phyloP scores from a whole-genome alignment of 2,329 filamentous ascomycete genomes.

The Talaromyces verruculosus region DNA sequence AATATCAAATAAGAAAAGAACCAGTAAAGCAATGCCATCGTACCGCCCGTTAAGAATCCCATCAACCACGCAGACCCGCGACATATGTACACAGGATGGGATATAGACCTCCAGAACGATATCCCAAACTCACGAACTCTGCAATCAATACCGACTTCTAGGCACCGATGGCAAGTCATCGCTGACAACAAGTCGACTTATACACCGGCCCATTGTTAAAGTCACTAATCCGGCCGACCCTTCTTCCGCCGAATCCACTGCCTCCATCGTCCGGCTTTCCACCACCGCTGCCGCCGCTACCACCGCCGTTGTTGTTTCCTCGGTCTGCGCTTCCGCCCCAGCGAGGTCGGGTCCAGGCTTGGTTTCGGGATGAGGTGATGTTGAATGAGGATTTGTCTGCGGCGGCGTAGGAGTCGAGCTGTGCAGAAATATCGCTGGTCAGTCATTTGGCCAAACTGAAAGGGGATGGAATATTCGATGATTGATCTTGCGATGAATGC shows the following conservation, averaged over 20 bases:
- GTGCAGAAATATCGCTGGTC: not conserved
- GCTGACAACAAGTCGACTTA: constrained; percentile 40
- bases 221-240: constrained; percentile 50
- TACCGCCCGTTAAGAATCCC: not conserved
- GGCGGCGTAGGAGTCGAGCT: constrained; percentile 49
- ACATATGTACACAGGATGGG: not conserved
- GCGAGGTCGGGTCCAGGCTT: constrained; percentile 27
- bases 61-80: not conserved
- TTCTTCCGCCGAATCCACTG: constrained; percentile 34
- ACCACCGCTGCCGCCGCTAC: constrained; percentile 31
- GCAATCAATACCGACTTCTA: not conserved
- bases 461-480: not conserved
- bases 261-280: constrained; percentile 33
- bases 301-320: constrained; percentile 28
- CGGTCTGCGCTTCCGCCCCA: constrained; percentile 32
- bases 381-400: constrained; percentile 51
- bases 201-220: constrained; percentile 49
- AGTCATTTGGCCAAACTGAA: not conserved
- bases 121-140: not conserved
- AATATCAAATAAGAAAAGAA: not conserved
- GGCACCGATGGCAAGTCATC: constrained; percentile 21
- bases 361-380: constrained; percentile 33
- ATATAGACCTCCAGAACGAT: not conserved
- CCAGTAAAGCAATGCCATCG: not conserved
- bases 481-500: not conserved